Base-by-base conservation (phyloP, 2,329 filamentous ascomycete genomes). In the Metarhizium guizhouense region DNA sequence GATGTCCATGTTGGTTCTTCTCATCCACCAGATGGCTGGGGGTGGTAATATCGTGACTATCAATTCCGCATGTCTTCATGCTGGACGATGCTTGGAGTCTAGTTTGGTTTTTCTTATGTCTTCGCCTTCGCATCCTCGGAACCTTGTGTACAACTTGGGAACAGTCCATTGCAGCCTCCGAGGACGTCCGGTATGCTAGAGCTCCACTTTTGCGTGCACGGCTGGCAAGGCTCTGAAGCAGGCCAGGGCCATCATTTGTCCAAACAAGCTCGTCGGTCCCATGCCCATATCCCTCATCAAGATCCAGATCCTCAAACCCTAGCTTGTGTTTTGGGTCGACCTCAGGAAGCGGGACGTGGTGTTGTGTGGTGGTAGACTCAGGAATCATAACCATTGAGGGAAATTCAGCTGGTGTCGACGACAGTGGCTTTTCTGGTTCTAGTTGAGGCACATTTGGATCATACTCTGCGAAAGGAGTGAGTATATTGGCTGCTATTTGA, bases 111-210 rank as follows among this genome's bases (percentile, higher is more conserved):
- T 58, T 60, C 47, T 32, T 53, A 2, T 51, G 53, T 38, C 59
- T 56, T 47, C 59, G 54, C 38, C 56, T 56, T 36, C 57, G 55
- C 56, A 62, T 58, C 6, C 57, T 54, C 11, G 55, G 54, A 6
- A 30, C 42, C 48, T 57, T 59, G 20, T 56, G 54, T 4, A 61
- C 57, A n/a, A 61, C 40, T 16, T 47, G 48, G 7, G 57, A 53
- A 42, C 60, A 58, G 5, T 58, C 51, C 30, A 60, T 50, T 16
- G 60, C 59, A 36, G 55, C 53, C 45, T 61, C 57, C 8, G 55
- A 53, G 20, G 59, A 57, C 11, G 56, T 53, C 29, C 47, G 50
- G 25, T 57, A 60, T 13, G 34, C 36, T 40, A 60, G 40, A 7
- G 53, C 42, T n/a, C 55, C 51, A 29, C 53, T 55, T 42, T 45